Evolutionary conservation across 805 yeast species (phyloP), one percentile per base, ranked within the genome.

Genomic region (Hemisphaericaspora nanyangensis): DNA sequence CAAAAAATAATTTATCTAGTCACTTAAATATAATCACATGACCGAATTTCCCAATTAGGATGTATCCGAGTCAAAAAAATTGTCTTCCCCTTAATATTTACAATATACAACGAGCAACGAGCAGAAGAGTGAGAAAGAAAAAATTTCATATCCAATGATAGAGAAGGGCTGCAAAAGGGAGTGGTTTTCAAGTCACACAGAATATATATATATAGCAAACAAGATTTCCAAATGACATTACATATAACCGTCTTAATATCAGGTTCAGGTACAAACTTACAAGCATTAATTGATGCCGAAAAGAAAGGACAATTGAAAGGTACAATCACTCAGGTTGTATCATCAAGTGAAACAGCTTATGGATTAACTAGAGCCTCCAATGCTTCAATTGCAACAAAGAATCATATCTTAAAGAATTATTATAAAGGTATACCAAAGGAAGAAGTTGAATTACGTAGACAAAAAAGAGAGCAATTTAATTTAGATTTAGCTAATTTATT

Each of bases 241-340:
- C 50, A 44, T 35, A 77, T 85, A 41, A 68, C 85, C 8, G 97
- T 93, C 0, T 75, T 93, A 28, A 93, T 93, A 17, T 90, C 98
- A 0, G 99, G 99, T 0, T 82, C 84, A 20, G 99, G 99, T 1
- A 80, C 97, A n/a, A 93, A 93, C 55, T 68, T 93, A 29, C 99
- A 93, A 60, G 98, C 99, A 0, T 68, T 93, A 29, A 88, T 93
- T 25, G 96, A 93, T 59, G 85, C 91, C 11, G 54, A 60, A 54
- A 12, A 69, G 65, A 18, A 49, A 39, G 41, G 64, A 69, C 31
- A 70, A 53, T 40, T 68, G 26, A 68, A 73, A 8, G 82, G 79
- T 1, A 65, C 68, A 24, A 85, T 93, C 37, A 72, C 77, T 20
- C 78, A 79, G 52, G 98, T 93, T 34, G 76, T 93, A 19, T 89